A percentile compares a stretch with the other conserved stretches of the same genome.
These are phyloP conservation scores for Micractinium conductrix DNA, from an alignment of 139 green algal genomes.

Conservation along the genomic window DNA sequence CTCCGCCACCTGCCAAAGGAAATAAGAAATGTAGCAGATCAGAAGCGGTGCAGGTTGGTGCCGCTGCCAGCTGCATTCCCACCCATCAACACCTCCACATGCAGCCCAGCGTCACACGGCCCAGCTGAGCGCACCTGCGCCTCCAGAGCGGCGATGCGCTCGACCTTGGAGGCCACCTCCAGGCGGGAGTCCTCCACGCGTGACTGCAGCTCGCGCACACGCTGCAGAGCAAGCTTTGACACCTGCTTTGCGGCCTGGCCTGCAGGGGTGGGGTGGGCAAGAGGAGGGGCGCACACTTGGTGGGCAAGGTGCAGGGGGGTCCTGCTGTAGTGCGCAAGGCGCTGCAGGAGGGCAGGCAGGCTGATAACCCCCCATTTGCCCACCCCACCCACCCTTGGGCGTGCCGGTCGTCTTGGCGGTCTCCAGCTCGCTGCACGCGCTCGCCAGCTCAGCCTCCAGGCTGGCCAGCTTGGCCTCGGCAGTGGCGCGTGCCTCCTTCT, in stretches of 20 bases:
- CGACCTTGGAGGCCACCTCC: not conserved
- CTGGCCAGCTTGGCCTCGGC: conserved; percentile 1
- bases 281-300: no score
- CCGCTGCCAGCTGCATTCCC: no score
- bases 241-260: conserved; percentile 34
- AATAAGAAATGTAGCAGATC: no score
- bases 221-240: conserved; percentile 21
- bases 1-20: not conserved
- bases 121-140: no score
- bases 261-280: no score
- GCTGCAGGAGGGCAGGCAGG: no score
- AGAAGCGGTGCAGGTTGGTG: no score
- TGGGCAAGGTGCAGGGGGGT: no score
- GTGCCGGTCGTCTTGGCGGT: conserved; percentile 28
- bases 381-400: conserved; percentile 8
- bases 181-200: not conserved
- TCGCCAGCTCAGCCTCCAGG: conserved; percentile 16
- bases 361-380: not conserved
- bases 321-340: no score
- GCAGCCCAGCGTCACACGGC: no score
- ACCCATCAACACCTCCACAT: no score
- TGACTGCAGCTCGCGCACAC: conserved; percentile 31
- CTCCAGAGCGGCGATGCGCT: not conserved
- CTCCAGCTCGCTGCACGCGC: conserved; percentile 17
- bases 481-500: not conserved